Percentiles rank a stretch among this genome's conserved stretches.
Conservation (phyloP, 2,329 filamentous ascomycete genomes). For the Neofusicoccum umdonicola region DNA sequence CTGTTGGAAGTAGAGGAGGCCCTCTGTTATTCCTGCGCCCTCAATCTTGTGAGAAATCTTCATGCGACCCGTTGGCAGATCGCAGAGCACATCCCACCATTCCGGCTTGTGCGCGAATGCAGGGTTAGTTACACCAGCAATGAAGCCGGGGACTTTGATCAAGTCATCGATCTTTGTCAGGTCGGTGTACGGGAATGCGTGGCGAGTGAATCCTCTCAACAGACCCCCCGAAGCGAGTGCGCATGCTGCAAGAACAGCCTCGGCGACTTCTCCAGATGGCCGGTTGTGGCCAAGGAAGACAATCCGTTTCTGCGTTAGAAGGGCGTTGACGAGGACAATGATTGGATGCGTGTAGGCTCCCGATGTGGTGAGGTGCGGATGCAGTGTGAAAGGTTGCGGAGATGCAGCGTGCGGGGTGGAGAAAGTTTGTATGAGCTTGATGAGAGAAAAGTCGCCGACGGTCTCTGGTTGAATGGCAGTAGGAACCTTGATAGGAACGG, state of each 20-base stretch:
- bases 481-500: conserved; percentile 93
- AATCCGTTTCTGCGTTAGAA: conserved; percentile 92
- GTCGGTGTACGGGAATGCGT: conserved; percentile 97
- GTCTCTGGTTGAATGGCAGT: conserved; percentile 92
- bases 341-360: conserved; percentile 89
- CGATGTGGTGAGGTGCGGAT: conserved; percentile 90
- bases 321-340: conserved; percentile 88
- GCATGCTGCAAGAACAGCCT: conserved; percentile 97
- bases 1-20: conserved; percentile 82
- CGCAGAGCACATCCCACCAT: conserved; percentile 98
- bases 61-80: conserved; percentile 86
- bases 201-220: conserved; percentile 88
- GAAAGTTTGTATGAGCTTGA: conserved; percentile 96
- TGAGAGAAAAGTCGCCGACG: conserved; percentile 93
- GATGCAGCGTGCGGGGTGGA: conserved; percentile 77
- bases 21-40: conserved; percentile 75
- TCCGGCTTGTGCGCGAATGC: conserved; percentile 92
- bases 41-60: conserved; percentile 93
- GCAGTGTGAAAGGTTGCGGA: conserved; percentile 79
- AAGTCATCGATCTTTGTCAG: conserved; percentile 96
- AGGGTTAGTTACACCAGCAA: conserved; percentile 95
- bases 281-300: conserved; percentile 95
- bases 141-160: conserved; percentile 93
- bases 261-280: conserved; percentile 91
- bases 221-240: conserved; percentile 88